Percentiles rank a stretch among this genome's conserved stretches.
Conservation (phyloP, 768 basidiomycete species). For the Exidia glandulosa region DNA sequence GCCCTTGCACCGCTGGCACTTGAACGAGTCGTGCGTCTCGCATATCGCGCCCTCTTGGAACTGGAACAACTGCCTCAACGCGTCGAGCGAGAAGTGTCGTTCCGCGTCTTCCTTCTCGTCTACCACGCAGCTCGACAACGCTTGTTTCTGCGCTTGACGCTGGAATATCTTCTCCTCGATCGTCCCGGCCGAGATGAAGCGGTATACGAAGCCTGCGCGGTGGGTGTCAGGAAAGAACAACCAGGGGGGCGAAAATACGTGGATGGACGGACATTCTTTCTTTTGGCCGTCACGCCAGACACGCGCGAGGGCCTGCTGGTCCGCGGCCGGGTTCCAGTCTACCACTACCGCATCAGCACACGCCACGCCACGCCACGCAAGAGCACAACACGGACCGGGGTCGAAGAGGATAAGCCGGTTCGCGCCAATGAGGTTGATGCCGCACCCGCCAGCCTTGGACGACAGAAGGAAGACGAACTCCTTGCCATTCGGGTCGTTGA, state of each 20-base stretch:
- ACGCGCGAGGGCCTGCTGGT: conserved; percentile 95
- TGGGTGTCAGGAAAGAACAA: background rate
- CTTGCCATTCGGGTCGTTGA: conserved; percentile 86
- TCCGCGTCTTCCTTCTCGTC: conserved; percentile 95
- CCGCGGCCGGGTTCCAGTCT: conserved; percentile 99
- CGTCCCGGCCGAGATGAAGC: conserved; percentile 93
- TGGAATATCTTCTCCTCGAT: conserved; percentile 99
- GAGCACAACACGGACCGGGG: conserved; percentile 66
- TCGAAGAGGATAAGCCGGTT: conserved; percentile 94
- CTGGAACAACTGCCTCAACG: conserved; percentile 80
- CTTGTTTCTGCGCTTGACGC: conserved; percentile 91
- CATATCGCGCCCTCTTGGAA: conserved; percentile 81
- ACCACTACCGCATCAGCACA: background rate
- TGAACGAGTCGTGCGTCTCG: conserved; percentile 98
- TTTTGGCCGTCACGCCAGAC: conserved; percentile 99
- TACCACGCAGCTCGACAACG: conserved; percentile 94
- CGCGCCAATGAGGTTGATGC: conserved; percentile 94
- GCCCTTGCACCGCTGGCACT: conserved; percentile 78
- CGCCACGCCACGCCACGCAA: background rate
- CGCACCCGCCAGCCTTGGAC: conserved; percentile 92
- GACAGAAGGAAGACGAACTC: conserved; percentile 92
- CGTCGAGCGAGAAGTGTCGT: conserved; percentile 86
- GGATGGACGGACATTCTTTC: conserved; percentile 75
- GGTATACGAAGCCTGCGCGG: conserved; percentile 83
- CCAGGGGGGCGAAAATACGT: background rate